Percentiles rank a stretch among this genome's conserved stretches.
Conservation (phyloP, 116 monocot genomes). For the Dioscorea cayenensis region DNA sequence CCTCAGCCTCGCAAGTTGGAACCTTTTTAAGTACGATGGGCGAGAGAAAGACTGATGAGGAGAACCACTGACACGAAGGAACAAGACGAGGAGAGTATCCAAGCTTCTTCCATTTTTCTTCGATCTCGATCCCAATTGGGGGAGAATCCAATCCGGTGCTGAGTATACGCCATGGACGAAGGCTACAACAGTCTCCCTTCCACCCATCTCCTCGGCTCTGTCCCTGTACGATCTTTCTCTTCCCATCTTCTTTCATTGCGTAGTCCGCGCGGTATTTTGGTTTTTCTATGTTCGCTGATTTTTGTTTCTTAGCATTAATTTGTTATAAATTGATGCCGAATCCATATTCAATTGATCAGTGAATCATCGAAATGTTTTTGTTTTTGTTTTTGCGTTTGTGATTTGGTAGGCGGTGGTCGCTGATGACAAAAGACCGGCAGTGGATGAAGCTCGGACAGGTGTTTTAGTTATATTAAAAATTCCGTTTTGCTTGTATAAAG, state of each 20-base stretch:
- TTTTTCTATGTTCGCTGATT: not conserved
- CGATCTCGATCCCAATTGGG: too few species aligned
- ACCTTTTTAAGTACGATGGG: too few species aligned
- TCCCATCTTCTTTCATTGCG: not conserved
- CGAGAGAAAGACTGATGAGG: too few species aligned
- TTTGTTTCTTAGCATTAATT: not conserved
- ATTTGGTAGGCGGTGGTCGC: slow-evolving; percentile 54
- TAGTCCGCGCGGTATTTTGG: not conserved
- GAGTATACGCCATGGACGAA: slow-evolving; percentile 48
- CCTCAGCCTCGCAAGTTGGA: too few species aligned
- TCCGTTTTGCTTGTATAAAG: not conserved
- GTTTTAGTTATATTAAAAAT: not conserved
- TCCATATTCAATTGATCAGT: not conserved
- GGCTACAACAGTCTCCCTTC: slow-evolving; percentile 72
- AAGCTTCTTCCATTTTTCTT: too few species aligned
- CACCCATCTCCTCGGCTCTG: slow-evolving; percentile 75
- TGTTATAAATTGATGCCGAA: not conserved
- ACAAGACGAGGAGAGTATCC: too few species aligned
- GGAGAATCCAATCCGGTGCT: not conserved
- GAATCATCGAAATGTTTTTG: not conserved
- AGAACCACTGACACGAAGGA: too few species aligned
- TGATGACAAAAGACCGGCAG: slow-evolving; percentile 24
- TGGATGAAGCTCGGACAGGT: slow-evolving; percentile 25
- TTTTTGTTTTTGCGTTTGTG: not conserved
- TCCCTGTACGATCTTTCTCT: slow-evolving; percentile 41